Percentiles rank a stretch among this genome's conserved stretches.
Conservation (phyloP, 2,329 filamentous ascomycete species). For the Curvularia spicifera region DNA sequence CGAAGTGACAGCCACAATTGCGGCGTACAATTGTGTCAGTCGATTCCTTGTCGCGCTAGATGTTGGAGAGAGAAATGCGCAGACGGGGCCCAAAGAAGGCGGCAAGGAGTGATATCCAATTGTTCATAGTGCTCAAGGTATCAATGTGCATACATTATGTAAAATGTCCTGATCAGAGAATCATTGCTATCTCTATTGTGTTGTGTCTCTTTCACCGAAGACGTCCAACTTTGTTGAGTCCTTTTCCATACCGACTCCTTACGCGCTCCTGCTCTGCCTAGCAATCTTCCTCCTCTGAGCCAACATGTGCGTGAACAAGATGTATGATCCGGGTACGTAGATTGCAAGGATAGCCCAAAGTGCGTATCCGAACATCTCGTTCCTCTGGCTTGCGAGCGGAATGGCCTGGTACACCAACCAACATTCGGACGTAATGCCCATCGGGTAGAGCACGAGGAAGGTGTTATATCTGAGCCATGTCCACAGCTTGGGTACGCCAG, state of each 20-base stretch:
- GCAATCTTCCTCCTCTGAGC: conserved; percentile 78
- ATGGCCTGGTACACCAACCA: conserved; percentile 76
- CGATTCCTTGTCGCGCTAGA: conserved; percentile 83
- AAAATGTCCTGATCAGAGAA: no score
- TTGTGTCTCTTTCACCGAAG: background rate
- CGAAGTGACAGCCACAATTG: conserved; percentile 79
- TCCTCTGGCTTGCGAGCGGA: conserved; percentile 61
- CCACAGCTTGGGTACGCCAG: conserved; percentile 68
- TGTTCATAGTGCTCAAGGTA: background rate
- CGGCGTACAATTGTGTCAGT: conserved; percentile 84
- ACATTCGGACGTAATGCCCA: conserved; percentile 89
- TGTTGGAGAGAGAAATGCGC: conserved; percentile 57
- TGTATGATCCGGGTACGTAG: conserved; percentile 82
- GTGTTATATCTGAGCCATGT: conserved; percentile 88
- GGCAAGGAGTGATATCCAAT: conserved; percentile 14
- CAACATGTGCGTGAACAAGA: conserved; percentile 96
- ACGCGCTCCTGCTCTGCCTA: conserved; percentile 1
- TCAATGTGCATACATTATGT: background rate
- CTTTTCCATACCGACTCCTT: background rate
- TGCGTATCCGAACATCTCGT: conserved; percentile 62
- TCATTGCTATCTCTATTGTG: background rate
- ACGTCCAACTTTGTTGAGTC: background rate
- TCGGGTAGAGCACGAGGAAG: conserved; percentile 89
- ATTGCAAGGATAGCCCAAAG: conserved; percentile 71
- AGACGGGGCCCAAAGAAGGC: conserved; percentile 28